Percentiles rank a stretch among this genome's conserved stretches.
Conservation (phyloP, 352 stramenopile genomes). For the Globisporangium irregulare region DNA sequence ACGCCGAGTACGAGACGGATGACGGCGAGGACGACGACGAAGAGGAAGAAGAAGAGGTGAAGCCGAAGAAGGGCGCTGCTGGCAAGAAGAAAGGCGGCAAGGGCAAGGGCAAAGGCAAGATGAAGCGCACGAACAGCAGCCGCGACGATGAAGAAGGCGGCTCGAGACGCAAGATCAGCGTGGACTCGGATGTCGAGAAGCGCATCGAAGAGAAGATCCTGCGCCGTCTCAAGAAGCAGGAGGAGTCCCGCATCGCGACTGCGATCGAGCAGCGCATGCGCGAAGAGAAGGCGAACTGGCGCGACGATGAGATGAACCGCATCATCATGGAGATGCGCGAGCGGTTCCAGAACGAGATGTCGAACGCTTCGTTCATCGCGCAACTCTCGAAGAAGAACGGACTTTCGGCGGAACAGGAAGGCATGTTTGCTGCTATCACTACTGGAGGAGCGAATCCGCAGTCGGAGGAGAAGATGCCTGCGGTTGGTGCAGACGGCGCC, state of each 20-base stretch:
- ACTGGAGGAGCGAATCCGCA: constrained; percentile 45
- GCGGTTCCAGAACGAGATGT: constrained; percentile 81
- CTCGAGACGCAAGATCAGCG: constrained; percentile 47
- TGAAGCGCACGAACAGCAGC: constrained; percentile 43
- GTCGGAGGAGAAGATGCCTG: constrained; percentile 61
- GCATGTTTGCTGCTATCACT: background rate
- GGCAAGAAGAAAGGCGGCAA: constrained; percentile 38
- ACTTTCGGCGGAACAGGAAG: background rate
- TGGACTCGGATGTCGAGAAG: constrained; percentile 78
- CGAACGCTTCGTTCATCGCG: constrained; percentile 56
- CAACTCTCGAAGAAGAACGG: constrained; percentile 62
- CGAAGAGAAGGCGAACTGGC: constrained; percentile 83
- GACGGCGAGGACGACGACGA: constrained; percentile 57
- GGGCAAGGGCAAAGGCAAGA: constrained; percentile 33
- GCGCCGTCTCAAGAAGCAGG: constrained; percentile 82
- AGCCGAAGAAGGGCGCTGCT: constrained; percentile 53
- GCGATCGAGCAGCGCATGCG: constrained; percentile 84
- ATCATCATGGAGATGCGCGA: constrained; percentile 89
- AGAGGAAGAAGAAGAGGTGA: constrained; percentile 63
- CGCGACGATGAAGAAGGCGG: constrained; percentile 41
- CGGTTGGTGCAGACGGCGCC: constrained; percentile 16
- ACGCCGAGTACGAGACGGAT: constrained; percentile 63
- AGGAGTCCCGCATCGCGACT: constrained; percentile 79
- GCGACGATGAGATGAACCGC: constrained; percentile 87
- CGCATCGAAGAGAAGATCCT: constrained; percentile 89